Base-by-base conservation (phyloP, 768 basidiomycete genomes). In the Suillus sp. region DNA sequence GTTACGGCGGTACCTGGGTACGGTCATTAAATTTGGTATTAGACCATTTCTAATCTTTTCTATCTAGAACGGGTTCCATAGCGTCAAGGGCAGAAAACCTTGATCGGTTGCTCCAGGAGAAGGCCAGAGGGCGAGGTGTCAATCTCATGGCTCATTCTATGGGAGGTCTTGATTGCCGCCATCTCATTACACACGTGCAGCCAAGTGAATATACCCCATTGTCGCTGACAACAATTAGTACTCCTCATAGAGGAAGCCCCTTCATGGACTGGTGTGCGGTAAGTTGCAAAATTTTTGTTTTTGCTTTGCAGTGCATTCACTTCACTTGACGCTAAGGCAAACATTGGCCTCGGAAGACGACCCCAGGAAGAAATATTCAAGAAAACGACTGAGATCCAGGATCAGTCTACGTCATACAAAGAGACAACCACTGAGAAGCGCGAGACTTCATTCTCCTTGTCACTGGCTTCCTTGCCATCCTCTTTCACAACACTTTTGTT, bases 221-320 rank as follows among this genome's bases (percentile, higher is more conserved):
- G 35, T 95, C 93, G 8, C 78, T 99, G 63, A 98, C 92, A 1
- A 92, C 89, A 25, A 84, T 99, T 67, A 88, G 89, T 30, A 99
- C 97, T 0, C 97, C 97, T 18, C 97, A 99, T 74, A 85, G 94
- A 20, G 96, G 97, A 38, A 94, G 92, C 68, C 95, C 96, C 1
- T 99, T 99, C 76, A 99, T 99, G 97, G 94, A 97, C 74, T 99
- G 97, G 97, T 99, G 96, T 78, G 83, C 86, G 56, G 93, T 92
- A 70, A 71, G 90, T 83, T 38, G 54, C 45, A 34, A 42, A 60
- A 56, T 0, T 63, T 32, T 57, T 42, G 64, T 61, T 61, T 55
- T 63, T 3, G 1, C 18, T 40, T 40, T 40, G 25, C 54, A 68
- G 14, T 55, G 54, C 20, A 40, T 62, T 57, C 38, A 40, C 38